These are phyloP conservation scores for Pyrenula massariospora DNA, from an alignment of 495 filamentous ascomycete species.

Conservation along the genomic window DNA sequence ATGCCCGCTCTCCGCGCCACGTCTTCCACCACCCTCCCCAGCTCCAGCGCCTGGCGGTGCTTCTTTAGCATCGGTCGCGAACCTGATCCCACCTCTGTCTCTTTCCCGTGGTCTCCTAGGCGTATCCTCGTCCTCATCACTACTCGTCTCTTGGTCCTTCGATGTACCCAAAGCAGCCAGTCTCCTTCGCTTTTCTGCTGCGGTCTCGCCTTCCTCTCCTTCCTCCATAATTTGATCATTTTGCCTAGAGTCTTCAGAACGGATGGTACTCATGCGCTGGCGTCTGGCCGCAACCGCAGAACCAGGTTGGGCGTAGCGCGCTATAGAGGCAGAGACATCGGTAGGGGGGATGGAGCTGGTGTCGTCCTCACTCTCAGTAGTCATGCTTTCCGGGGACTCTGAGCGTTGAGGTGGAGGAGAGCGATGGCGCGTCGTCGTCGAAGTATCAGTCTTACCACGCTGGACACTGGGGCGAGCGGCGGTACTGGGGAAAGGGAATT, in stretches of 20 bases:
- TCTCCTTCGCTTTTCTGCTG: conserved; percentile 70
- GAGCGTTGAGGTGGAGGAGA: background rate
- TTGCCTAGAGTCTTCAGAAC: background rate
- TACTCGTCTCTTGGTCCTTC: conserved; percentile 47
- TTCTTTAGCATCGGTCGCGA: background rate
- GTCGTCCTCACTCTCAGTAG: conserved; percentile 38
- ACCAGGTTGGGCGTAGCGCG: conserved; percentile 21
- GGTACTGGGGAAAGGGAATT: background rate
- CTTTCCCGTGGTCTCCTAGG: background rate
- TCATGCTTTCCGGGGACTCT: background rate
- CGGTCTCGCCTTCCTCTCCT: conserved; percentile 56
- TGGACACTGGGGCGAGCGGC: background rate
- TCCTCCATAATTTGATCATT: conserved; percentile 6
- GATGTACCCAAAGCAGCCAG: conserved; percentile 69
- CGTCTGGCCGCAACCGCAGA: conserved; percentile 1
- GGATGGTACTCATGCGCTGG: background rate
- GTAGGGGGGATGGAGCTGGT: conserved; percentile 41
- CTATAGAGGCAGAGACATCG: background rate
- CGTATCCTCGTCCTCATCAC: conserved; percentile 40
- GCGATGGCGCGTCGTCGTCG: background rate
- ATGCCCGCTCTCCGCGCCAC: background rate
- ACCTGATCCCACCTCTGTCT: background rate
- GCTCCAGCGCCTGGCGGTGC: background rate
- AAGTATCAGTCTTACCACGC: background rate
- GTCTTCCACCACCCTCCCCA: background rate